Evolutionary conservation across 371 early-diverging fungal species (phyloP).

Genomic region (Apophysomyces variabilis): DNA sequence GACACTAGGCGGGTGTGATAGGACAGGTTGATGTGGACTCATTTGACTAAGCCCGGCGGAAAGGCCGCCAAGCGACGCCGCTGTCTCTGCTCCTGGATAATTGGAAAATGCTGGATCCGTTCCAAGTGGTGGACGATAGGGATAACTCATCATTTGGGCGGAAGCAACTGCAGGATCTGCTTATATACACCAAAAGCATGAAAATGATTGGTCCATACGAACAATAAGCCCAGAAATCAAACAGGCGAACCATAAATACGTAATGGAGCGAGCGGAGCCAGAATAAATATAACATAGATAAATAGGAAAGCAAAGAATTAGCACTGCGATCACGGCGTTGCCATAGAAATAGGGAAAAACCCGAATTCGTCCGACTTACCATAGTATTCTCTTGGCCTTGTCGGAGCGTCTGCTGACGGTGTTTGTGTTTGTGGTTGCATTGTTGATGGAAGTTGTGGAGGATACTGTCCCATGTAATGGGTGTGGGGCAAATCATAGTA

Average conservation of each 20-base stretch:
- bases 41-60: slow-evolving; percentile 2
- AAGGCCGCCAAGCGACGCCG: slow-evolving; percentile 1
- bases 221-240: slow-evolving; percentile 6
- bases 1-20: slow-evolving; percentile 7
- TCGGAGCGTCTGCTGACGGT: slow-evolving; percentile 4
- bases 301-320: neutral
- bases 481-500: slow-evolving; percentile 21
- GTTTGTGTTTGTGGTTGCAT: slow-evolving; percentile 7
- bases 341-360: slow-evolving; percentile 3
- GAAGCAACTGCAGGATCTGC: slow-evolving; percentile 18
- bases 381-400: slow-evolving; percentile 7
- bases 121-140: slow-evolving; percentile 12
- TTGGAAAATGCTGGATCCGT: slow-evolving; percentile 8
- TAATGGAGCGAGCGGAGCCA: slow-evolving; percentile 7
- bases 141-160: slow-evolving; percentile 29
- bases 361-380: slow-evolving; percentile 10
- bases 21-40: neutral
- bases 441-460: slow-evolving; percentile 11
- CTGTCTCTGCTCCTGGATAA: slow-evolving; percentile 3
- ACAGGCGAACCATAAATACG: slow-evolving; percentile 5
- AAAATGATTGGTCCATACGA: slow-evolving; percentile 4
- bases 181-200: slow-evolving; percentile 2
- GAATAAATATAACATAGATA: neutral
- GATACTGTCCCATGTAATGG: slow-evolving; percentile 17
- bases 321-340: slow-evolving; percentile 11